phyloP scores from a whole-genome alignment of 768 basidiomycete genomes.

The Termitomyces sp. region DNA sequence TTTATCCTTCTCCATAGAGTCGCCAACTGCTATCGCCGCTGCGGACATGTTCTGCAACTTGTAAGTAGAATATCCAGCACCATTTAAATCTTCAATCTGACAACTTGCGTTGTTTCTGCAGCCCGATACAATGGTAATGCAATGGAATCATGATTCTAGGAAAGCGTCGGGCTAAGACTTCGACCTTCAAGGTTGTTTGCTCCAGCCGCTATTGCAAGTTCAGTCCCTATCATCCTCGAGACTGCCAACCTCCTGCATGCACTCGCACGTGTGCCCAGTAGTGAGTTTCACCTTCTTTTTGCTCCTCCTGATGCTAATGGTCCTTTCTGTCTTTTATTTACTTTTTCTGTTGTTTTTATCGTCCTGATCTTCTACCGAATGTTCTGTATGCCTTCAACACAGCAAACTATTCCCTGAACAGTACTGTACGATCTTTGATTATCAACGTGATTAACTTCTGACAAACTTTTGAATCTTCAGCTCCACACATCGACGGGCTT shows the following conservation, averaged over 20 bases:
- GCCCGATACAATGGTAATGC: not conserved
- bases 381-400: not conserved
- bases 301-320: not conserved
- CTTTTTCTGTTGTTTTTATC: not conserved
- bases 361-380: not conserved
- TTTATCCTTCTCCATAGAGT: conserved; percentile 3
- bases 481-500: conserved; percentile 36
- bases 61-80: not conserved
- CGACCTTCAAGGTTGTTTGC: conserved; percentile 1
- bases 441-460: not conserved
- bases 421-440: conserved; percentile 32
- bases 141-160: not conserved
- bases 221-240: conserved; percentile 46
- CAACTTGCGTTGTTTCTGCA: not conserved
- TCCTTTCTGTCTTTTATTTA: not conserved
- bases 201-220: conserved; percentile 40
- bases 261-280: conserved; percentile 39
- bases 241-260: conserved; percentile 41
- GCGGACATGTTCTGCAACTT: conserved; percentile 10
- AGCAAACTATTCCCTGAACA: conserved; percentile 46
- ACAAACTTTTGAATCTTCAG: conserved; percentile 19
- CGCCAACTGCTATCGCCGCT: conserved; percentile 8
- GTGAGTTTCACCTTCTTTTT: conserved; percentile 24
- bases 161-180: not conserved
- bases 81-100: not conserved